phyloP scores from a whole-genome alignment of 805 yeast species.

The Zygosaccharomyces lentus region DNA sequence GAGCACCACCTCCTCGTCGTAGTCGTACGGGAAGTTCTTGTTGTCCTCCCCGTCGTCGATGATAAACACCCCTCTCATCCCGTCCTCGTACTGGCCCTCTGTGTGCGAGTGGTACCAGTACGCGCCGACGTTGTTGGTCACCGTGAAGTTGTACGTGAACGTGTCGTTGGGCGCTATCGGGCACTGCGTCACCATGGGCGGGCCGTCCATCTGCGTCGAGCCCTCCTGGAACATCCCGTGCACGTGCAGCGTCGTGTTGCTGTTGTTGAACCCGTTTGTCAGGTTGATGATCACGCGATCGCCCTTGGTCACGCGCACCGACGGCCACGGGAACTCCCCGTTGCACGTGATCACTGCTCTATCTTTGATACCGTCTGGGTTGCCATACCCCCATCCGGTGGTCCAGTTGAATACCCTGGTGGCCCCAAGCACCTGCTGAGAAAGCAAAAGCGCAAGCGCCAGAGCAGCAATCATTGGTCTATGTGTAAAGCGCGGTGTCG shows the following conservation, averaged over 20 bases:
- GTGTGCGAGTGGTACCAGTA: constrained; percentile 98
- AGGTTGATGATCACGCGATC: constrained; percentile 72
- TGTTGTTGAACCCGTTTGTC: constrained; percentile 64
- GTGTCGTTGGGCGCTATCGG: constrained; percentile 80
- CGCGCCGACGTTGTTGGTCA: constrained; percentile 75
- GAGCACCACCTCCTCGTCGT: constrained; percentile 72
- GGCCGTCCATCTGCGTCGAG: constrained; percentile 82
- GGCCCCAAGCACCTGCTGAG: constrained; percentile 15
- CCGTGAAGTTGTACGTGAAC: constrained; percentile 81
- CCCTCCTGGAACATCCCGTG: constrained; percentile 84
- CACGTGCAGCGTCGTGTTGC: constrained; percentile 76
- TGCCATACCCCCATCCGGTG: constrained; percentile 51
- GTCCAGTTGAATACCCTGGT: constrained; percentile 65
- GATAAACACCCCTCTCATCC: constrained; percentile 76
- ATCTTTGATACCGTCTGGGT: constrained; percentile 39
- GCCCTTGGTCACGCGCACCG: constrained; percentile 66
- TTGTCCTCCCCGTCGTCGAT: constrained; percentile 57
- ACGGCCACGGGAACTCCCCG: constrained; percentile 79
- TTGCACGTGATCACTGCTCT: constrained; percentile 44
- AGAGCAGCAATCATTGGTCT: background rate
- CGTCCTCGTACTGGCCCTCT: constrained; percentile 87
- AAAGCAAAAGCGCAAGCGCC: background rate
- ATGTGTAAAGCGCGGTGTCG: no score
- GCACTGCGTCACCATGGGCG: constrained; percentile 83
- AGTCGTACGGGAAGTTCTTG: constrained; percentile 59